Evolutionary conservation across 2,329 filamentous ascomycete species (phyloP), one percentile per base, ranked within the genome.

Genomic region (Alternaria dauci): DNA sequence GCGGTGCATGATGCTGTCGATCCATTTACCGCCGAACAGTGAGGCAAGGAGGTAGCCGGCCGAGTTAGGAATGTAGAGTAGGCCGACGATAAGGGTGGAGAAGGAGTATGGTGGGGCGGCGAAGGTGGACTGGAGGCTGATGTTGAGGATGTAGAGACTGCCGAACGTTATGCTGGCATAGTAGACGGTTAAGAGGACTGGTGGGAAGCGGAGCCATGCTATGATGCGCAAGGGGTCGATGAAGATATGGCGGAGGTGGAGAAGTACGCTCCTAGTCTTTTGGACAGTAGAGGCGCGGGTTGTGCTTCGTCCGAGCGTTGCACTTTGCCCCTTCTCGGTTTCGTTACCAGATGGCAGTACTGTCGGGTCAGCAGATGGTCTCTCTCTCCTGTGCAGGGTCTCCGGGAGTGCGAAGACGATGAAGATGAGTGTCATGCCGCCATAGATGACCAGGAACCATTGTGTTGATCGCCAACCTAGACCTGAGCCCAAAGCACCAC

Each of bases 91-190:
- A 56, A 78, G 57, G 14, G 76, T 78, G 28, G 67, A 67, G 67
- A 76, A 80, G 32, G 59, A 58, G 66, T 80, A 80, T 3, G 78
- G 78, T 3, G 70, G 36, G 0, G 55, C 44, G 20, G 70, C 62
- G 62, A 80, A 80, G 25, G 73, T 77, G 42, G 69, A 62, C 65
- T 79, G 73, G 48, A 80, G 75, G 52, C 64, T 70, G 60, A 80
- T 79, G 70, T 80, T 80, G 59, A 80, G 77, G 53, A 79, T 71
- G 65, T 79, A 79, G 51, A 80, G 70, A 11, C 59, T 66, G 55
- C 76, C 78, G 58, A 80, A 80, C 1, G 76, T 76, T 64, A 80
- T 79, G 59, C 69, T 73, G 41, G 78, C 77, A 62, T 78, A 80
- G 65, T 77, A 78, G 51, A 80, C 77, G 7, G 78, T 78, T 7